These are phyloP conservation scores for Nicotiana knightiana DNA, from an alignment of 257 asterid genomes.

Conservation along the genomic window DNA sequence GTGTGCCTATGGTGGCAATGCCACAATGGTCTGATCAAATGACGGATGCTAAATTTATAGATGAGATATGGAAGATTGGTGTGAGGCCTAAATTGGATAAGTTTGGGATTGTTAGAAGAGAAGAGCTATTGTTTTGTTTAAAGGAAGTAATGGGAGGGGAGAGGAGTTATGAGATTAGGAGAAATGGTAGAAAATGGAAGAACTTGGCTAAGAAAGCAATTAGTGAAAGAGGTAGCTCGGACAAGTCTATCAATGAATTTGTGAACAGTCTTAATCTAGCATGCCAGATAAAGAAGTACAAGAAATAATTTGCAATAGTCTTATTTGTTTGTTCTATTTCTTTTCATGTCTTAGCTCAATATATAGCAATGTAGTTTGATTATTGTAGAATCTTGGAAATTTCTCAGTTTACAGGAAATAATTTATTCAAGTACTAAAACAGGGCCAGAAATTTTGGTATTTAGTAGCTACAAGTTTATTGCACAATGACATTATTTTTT, in stretches of 20 bases:
- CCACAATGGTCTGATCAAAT: slow-evolving; percentile 71
- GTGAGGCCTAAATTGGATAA: slow-evolving; percentile 51
- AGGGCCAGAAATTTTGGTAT: too few species aligned
- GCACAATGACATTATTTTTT: too few species aligned
- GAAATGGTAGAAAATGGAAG: slow-evolving; percentile 44
- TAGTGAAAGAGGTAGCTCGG: slow-evolving; percentile 57
- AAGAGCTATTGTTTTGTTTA: slow-evolving; percentile 40
- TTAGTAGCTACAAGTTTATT: too few species aligned
- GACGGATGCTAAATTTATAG: slow-evolving; percentile 59
- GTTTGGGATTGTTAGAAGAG: slow-evolving; percentile 42
- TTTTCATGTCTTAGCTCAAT: not conserved
- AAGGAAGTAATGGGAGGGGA: slow-evolving; percentile 49
- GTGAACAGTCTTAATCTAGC: slow-evolving; percentile 7
- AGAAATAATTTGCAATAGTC: not conserved
- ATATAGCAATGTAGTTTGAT: not conserved
- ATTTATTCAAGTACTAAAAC: too few species aligned
- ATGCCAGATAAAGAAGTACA: not conserved
- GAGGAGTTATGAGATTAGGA: slow-evolving; percentile 31
- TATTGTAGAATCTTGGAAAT: too few species aligned
- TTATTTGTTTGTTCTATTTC: not conserved
- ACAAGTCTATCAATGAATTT: slow-evolving; percentile 41
- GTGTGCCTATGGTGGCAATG: slow-evolving; percentile 59
- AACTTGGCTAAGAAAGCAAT: slow-evolving; percentile 42
- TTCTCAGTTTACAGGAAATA: too few species aligned
- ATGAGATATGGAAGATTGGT: slow-evolving; percentile 58